Base-by-base conservation (phyloP, 2,329 filamentous ascomycete genomes). In the Hymenoscyphus fructigenus region DNA sequence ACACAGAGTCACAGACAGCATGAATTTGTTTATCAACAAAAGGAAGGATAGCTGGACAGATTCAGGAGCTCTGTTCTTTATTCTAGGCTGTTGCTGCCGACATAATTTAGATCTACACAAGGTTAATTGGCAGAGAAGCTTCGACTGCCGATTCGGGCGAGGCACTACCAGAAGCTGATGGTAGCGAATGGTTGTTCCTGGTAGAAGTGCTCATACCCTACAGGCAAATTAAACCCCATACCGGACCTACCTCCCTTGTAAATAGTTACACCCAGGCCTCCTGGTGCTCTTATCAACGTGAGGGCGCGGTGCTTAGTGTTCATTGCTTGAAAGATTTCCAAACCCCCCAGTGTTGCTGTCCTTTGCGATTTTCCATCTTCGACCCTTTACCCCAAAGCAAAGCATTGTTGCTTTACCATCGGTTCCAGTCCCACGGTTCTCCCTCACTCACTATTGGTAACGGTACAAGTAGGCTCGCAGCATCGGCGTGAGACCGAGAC, bases 181-280 rank as follows among this genome's bases (percentile, higher is more conserved):
- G 44, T 50, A 50, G 20, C 20, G 44, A 50, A 23, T 50, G n/a
- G 20, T 26, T 26, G 36, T 53, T 53, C 7, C n/a, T 53, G 47
- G 23, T 26, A 26, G 20, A 10, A 9, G 41, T 47, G 6, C 17
- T 41, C 17, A n/a, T 23, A 10, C 23, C 47, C 47, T 23, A 23
- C n/a, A 26, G 20, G 47, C 47, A 53, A 53, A 53, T 53, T 53
- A 47, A 10, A 3, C 47, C 47, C 47, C 47, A 53, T 53, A 14
- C 47, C 23, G 20, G 47, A 20, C n/a, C 17, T 23, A 53, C 20
- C 20, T 23, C 47, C 47, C 47, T 14, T 53, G 47, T 23, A 53
- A 53, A 53, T 53, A 53, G 47, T 23, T 53, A 26, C 20, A 53
- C 47, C 47, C 20, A 53, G 47, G 47, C 20, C n/a, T 50, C 44